Evolutionary conservation across 208 protist genomes (phyloP), one percentile per base, ranked within the genome.

Genomic region (Porcisia deanei): DNA sequence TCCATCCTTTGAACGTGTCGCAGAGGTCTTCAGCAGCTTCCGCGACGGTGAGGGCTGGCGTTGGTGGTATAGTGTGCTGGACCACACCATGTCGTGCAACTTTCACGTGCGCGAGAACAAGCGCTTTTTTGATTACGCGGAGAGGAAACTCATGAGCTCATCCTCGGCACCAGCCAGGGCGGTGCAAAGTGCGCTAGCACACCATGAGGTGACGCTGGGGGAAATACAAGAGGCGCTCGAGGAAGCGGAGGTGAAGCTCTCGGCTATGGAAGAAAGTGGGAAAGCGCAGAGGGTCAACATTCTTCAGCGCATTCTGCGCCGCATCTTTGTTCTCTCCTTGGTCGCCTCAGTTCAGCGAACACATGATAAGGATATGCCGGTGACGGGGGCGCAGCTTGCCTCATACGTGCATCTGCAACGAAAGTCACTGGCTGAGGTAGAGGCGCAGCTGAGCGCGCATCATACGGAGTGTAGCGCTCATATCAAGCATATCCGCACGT

Each of bases 261-360:
- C 34, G 3, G 7, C 60, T 3, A 55, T 79, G 64, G 69, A 80
- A 30, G 79, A 86, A n/a, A 65, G 74, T 14, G 59, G 63, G 41
- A 80, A 69, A 47, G 52, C 55, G 30, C 63, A 58, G 10, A 70
- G 77, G 8, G 60, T 79, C 20, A 49, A 4, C 45, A 70, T 77
- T 30, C 53, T 86, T 68, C 78, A 82, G 67, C 49, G 73, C 12
- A 59, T 81, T 30, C 75, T 84, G 10, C 82, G 75, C 47, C 74
- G 68, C 60, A 71, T 82, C 74, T 79, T 86, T 66, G 79, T 81
- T 0, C 53, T 76, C 18, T 39, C 61, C 41, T 70, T 83, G 39
- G 74, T 81, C 34, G 34, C 69, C 25, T 78, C 73, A 25, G 68
- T 78, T 30, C 78, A 82, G 67, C 66, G 78, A 14, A 58, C 67